A percentile compares a stretch with the other conserved stretches of the same genome.
These are phyloP conservation scores for Ammopiptanthus mongolicus DNA, from an alignment of 306 rosid genomes.

Conservation along the genomic window DNA sequence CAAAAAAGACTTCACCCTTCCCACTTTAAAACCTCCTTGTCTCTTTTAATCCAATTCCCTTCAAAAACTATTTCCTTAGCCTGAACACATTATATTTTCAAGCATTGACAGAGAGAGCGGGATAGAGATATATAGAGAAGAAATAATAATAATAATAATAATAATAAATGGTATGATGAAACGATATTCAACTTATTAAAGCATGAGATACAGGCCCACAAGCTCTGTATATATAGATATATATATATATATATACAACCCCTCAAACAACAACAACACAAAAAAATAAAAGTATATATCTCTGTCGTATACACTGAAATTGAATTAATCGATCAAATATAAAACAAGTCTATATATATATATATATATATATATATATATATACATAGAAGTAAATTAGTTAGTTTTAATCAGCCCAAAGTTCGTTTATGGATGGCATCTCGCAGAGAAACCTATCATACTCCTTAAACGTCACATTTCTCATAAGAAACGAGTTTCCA, in stretches of 20 bases:
- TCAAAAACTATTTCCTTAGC: neutral
- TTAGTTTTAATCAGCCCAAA: constrained; percentile 17
- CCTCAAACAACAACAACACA: neutral
- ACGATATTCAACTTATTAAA: neutral
- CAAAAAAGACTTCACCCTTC: no score
- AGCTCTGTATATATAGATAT: neutral
- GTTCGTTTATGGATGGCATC: constrained; percentile 47
- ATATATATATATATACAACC: neutral
- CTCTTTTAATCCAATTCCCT: no score
- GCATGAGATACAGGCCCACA: neutral
- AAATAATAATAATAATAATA: neutral
- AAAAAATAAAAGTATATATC: neutral
- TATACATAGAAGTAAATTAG: neutral
- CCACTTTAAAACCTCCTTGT: no score
- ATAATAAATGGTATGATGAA: neutral
- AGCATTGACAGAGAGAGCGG: neutral
- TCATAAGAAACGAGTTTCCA: constrained; percentile 29
- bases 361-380: no score
- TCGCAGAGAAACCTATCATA: constrained; percentile 53
- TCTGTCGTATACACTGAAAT: neutral
- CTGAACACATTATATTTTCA: neutral
- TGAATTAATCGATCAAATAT: neutral
- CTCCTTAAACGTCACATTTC: constrained; percentile 57
- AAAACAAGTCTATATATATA: neutral
- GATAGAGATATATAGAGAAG: neutral